Evolutionary conservation across 2,329 filamentous ascomycete genomes (phyloP), one percentile per base, ranked within the genome.

Genomic region (Curvularia verruculosa): DNA sequence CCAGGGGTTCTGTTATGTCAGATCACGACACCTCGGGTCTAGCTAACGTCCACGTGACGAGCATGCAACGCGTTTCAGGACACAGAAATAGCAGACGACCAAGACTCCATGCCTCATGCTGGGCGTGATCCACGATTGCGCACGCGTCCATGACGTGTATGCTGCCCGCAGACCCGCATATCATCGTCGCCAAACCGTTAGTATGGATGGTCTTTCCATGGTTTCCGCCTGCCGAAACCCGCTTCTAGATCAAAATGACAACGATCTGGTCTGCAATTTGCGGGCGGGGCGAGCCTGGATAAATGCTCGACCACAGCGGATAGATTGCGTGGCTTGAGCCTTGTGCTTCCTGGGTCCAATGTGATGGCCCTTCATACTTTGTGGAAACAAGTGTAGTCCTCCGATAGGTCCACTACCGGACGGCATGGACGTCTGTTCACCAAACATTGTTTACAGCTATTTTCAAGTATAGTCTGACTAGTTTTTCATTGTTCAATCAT

Each of bases 241-340:
- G 36, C n/a, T 49, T 41, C 39, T 52, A 49, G 50, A 56, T 53
- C 53, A 41, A 59, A 51, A 64, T 64, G 54, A 60, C 48, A 49
- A 64, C 59, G 51, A 56, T 58, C 52, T 44, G 18, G n/a, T 51
- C 23, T 44, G 41, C 39, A 34, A 54, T 54, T 61, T 52, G 49
- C 59, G 56, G 54, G 59, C 57, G 60, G 45, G 46, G 56, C 49
- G 54, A 24, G 47, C 54, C 55, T 44, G 8, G n/a, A n/a, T n/a
- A 46, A 49, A 26, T 55, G 44, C 51, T 53, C 54, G 47, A 57
- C 56, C 47, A 56, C 49, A 44, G 49, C 60, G 58, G 52, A 59
- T 72, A 70, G 47, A 70, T 71, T 69, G 55, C 52, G 37, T 64
- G 54, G 61, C 58, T 64, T 65, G 59, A 49, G 41, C 44, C 43